These are phyloP conservation scores for Botrytis elliptica DNA, from an alignment of 2,329 filamentous ascomycete genomes.

Conservation along the genomic window DNA sequence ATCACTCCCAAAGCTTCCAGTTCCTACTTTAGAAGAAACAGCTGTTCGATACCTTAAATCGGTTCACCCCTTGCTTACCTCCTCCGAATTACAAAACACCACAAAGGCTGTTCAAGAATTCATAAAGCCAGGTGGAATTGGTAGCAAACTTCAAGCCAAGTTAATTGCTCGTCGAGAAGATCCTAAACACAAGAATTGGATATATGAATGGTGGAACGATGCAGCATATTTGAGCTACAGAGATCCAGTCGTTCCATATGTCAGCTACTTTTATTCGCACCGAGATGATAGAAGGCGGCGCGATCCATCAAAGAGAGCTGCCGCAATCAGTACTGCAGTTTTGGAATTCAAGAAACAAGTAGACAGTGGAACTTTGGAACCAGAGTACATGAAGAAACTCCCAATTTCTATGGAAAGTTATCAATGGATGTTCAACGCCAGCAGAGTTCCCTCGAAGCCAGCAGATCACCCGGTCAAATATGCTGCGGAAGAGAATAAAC, in stretches of 20 bases:
- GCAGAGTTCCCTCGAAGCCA: constrained; percentile 78
- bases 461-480: constrained; percentile 84
- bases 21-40: constrained; percentile 81
- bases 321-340: constrained; percentile 79
- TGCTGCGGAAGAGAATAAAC: constrained; percentile 69
- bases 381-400: constrained; percentile 97
- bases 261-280: constrained; percentile 99
- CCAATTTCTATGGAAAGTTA: constrained; percentile 99
- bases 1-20: constrained; percentile 75
- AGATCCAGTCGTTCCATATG: constrained; percentile 94
- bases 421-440: constrained; percentile 98
- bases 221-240: constrained; percentile 89
- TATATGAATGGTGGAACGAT: constrained; percentile 98
- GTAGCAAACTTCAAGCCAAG: constrained; percentile 83
- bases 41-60: constrained; percentile 77
- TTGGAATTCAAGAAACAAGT: constrained; percentile 96
- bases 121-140: constrained; percentile 79
- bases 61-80: constrained; percentile 70
- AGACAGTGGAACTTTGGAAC: constrained; percentile 78
- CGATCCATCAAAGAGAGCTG: constrained; percentile 88
- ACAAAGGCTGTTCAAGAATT: constrained; percentile 87
- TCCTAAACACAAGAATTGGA: constrained; percentile 85
- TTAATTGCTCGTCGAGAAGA: constrained; percentile 76
- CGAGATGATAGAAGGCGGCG: constrained; percentile 85
- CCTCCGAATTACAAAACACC: constrained; percentile 67